These are phyloP conservation scores for Paraphaeosphaeria minitans DNA, from an alignment of 2,329 filamentous ascomycete genomes.

Conservation along the genomic window DNA sequence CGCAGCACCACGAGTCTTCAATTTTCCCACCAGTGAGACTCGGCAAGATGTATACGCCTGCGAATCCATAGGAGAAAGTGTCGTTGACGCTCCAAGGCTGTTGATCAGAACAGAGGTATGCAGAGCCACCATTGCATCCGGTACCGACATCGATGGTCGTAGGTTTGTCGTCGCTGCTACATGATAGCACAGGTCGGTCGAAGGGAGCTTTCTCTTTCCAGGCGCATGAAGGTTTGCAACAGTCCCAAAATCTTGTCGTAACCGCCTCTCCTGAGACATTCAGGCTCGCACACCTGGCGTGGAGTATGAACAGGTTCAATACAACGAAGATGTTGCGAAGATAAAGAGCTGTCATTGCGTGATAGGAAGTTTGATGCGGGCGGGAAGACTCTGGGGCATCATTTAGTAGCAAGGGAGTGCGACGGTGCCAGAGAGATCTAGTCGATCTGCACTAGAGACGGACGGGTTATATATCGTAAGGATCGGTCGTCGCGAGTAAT, in stretches of 20 bases:
- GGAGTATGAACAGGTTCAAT: conserved; percentile 30
- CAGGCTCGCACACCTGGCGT: conserved; percentile 26
- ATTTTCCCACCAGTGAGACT: conserved; percentile 48
- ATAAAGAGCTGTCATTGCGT: conserved; percentile 41
- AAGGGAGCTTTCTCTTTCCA: conserved; percentile 63
- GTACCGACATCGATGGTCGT: conserved; percentile 54
- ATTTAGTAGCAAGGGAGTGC: conserved; percentile 37
- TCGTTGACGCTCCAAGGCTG: conserved; percentile 66
- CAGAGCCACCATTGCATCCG: conserved; percentile 63
- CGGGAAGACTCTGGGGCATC: conserved; percentile 39
- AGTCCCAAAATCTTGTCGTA: conserved; percentile 57
- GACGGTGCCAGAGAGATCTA: conserved; percentile 39
- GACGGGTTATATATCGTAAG: conserved; percentile 43
- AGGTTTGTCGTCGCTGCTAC: conserved; percentile 60
- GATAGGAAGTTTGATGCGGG: conserved; percentile 35
- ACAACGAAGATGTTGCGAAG: conserved; percentile 33
- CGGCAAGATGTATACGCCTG: conserved; percentile 60
- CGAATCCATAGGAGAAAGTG: conserved; percentile 66
- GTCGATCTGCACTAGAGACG: conserved; percentile 38
- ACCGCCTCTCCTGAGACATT: conserved; percentile 39
- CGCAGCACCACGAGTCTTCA: conserved; percentile 69
- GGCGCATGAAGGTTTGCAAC: conserved; percentile 72
- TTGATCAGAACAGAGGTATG: conserved; percentile 65
- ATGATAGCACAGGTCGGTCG: conserved; percentile 58
- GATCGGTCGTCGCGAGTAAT: conserved; percentile 43